Evolutionary conservation across 495 filamentous ascomycete genomes (phyloP).

Genomic region (Stereocaulon alpinum): DNA sequence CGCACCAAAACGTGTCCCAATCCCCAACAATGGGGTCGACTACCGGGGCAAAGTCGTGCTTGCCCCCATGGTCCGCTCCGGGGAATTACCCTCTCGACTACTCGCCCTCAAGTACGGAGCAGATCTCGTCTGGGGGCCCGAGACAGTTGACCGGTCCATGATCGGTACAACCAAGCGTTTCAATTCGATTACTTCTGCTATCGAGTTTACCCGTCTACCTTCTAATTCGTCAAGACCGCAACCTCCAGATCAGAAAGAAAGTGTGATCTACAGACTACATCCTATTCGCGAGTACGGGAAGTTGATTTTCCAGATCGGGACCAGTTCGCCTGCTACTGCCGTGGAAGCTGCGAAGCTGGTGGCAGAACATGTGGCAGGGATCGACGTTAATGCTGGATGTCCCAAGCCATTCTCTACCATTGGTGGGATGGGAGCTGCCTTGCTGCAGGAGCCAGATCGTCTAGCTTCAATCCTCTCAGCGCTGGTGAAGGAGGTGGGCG

Average conservation of each 20-base stretch:
- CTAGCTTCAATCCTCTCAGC: slow-evolving; percentile 71
- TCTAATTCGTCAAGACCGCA: slow-evolving; percentile 46
- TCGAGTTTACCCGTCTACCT: slow-evolving; percentile 72
- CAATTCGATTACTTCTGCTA: slow-evolving; percentile 60
- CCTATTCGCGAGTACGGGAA: slow-evolving; percentile 58
- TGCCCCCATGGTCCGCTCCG: slow-evolving; percentile 93
- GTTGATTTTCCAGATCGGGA: slow-evolving; percentile 87
- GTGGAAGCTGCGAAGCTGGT: slow-evolving; percentile 76
- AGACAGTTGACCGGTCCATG: slow-evolving; percentile 82
- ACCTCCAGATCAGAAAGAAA: slow-evolving; percentile 44
- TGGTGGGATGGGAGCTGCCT: slow-evolving; percentile 89
- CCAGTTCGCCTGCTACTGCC: slow-evolving; percentile 65
- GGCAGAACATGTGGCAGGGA: slow-evolving; percentile 77
- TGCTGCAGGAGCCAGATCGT: slow-evolving; percentile 71
- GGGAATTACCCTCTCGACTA: slow-evolving; percentile 83
- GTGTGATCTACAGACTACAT: slow-evolving; percentile 74
- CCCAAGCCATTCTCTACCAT: slow-evolving; percentile 89
- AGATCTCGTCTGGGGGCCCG: slow-evolving; percentile 94
- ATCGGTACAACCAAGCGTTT: slow-evolving; percentile 70
- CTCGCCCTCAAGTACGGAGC: slow-evolving; percentile 87
- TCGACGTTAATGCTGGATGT: slow-evolving; percentile 95
- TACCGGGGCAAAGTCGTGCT: slow-evolving; percentile 89
- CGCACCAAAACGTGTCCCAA: slow-evolving; percentile 56
- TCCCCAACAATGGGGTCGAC: slow-evolving; percentile 81
- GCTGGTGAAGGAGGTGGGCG: slow-evolving; percentile 66